These are phyloP conservation scores for Fusarium aywerte DNA, from an alignment of 2,329 filamentous ascomycete genomes.

Conservation along the genomic window DNA sequence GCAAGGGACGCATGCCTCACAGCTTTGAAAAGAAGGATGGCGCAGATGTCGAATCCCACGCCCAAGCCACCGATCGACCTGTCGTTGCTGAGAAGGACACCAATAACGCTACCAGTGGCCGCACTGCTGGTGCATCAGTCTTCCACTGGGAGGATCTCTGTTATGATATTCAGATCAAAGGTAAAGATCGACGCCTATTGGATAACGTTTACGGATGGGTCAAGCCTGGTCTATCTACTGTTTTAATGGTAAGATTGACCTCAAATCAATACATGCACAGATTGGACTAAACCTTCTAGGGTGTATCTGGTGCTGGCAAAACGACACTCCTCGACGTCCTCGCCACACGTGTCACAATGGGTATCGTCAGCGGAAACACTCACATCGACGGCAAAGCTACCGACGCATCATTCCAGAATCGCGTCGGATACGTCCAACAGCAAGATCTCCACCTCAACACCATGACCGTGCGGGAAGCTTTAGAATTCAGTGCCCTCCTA, in stretches of 20 bases:
- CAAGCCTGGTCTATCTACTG: conserved; percentile 78
- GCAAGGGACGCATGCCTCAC: conserved; percentile 63
- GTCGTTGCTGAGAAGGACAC: conserved; percentile 39
- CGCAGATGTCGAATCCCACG: conserved; percentile 55
- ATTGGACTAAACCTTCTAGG: conserved; percentile 45
- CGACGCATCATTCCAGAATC: conserved; percentile 72
- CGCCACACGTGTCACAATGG: conserved; percentile 78
- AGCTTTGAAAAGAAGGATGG: conserved; percentile 62
- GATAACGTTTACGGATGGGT: conserved; percentile 82
- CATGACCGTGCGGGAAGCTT: conserved; percentile 64
- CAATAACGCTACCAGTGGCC: background rate
- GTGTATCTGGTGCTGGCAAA: conserved; percentile 79
- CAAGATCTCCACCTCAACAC: conserved; percentile 78
- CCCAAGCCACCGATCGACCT: conserved; percentile 43
- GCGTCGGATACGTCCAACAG: conserved; percentile 78
- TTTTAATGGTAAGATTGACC: conserved; percentile 44
- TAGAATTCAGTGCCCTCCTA: conserved; percentile 72
- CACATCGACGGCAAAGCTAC: conserved; percentile 73
- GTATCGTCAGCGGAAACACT: conserved; percentile 77
- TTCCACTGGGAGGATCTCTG: conserved; percentile 78
- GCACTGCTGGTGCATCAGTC: conserved; percentile 51
- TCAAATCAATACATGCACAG: rapidly evolving
- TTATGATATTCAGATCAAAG: conserved; percentile 72
- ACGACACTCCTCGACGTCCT: conserved; percentile 80
- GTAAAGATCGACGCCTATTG: conserved; percentile 70